Evolutionary conservation across 2,329 filamentous ascomycete genomes (phyloP).

Genomic region (Colletotrichum falcatum): DNA sequence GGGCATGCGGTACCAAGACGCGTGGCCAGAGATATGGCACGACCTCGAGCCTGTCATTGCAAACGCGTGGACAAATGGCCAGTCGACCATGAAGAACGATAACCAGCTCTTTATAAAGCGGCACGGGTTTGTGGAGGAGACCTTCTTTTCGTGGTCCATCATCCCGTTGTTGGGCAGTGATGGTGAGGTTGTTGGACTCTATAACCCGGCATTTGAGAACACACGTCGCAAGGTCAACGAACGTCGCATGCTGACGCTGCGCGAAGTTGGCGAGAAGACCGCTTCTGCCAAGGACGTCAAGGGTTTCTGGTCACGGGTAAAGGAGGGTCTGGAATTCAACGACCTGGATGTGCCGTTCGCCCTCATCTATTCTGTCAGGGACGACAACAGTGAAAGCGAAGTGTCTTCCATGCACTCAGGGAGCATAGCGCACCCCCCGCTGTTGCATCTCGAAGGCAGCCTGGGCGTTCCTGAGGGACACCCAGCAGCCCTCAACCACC

Average conservation of each 20-base stretch:
- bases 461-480: conserved; percentile 77
- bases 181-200: conserved; percentile 79
- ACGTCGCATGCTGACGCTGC: conserved; percentile 81
- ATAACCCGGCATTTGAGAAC: conserved; percentile 86
- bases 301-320: conserved; percentile 79
- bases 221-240: conserved; percentile 83
- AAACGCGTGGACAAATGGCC: conserved; percentile 75
- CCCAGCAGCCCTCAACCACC: conserved; percentile 65
- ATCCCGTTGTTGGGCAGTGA: conserved; percentile 81
- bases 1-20: conserved; percentile 76
- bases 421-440: conserved; percentile 70
- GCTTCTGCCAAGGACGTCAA: conserved; percentile 78
- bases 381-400: conserved; percentile 76
- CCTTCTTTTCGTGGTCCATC: conserved; percentile 86
- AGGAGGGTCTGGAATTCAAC: conserved; percentile 77
- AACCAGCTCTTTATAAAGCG: conserved; percentile 80
- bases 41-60: conserved; percentile 76
- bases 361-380: conserved; percentile 79
- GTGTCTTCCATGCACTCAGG: conserved; percentile 78
- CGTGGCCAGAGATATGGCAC: conserved; percentile 81
- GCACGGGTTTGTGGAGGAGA: conserved; percentile 79
- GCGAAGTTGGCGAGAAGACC: conserved; percentile 82
- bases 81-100: conserved; percentile 88
- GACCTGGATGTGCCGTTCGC: conserved; percentile 82
- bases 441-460: conserved; percentile 77